A percentile compares a stretch with the other conserved stretches of the same genome.
Conservation (phyloP, 768 basidiomycete species). For the Naganishia kalamii region DNA sequence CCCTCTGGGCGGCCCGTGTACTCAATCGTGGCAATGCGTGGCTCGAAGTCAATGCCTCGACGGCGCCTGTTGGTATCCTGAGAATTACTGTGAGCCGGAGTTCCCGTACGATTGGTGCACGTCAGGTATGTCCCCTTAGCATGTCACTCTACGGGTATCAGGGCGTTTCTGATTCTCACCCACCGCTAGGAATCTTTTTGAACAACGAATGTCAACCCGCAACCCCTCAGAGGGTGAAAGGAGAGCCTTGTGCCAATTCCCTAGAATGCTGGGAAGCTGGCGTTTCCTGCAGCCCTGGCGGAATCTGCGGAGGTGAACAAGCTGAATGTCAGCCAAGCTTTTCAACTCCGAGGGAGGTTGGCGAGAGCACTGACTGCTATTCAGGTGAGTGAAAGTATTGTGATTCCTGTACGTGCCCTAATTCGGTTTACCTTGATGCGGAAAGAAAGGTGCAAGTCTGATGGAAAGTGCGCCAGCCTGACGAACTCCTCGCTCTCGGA, state of each 20-base stretch:
- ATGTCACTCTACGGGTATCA: too few relatives aligned
- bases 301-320: not conserved
- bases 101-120: too few relatives aligned
- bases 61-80: too few relatives aligned
- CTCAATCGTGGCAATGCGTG: too few relatives aligned
- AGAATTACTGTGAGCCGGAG: too few relatives aligned
- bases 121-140: too few relatives aligned
- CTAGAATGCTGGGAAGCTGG: not conserved
- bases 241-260: not conserved
- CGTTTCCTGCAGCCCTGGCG: not conserved
- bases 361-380: not conserved
- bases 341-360: not conserved
- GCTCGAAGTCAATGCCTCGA: too few relatives aligned
- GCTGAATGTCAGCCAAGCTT: not conserved
- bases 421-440: not conserved
- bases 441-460: not conserved
- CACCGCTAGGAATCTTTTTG: too few relatives aligned
- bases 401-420: not conserved
- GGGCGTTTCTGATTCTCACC: too few relatives aligned
- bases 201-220: too few relatives aligned
- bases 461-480: not conserved
- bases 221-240: not conserved
- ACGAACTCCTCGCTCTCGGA: not conserved
- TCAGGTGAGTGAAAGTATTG: not conserved
- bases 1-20: too few relatives aligned